Base-by-base conservation (phyloP, 176 grass and related monocot genomes). In the Secale cereale region DNA sequence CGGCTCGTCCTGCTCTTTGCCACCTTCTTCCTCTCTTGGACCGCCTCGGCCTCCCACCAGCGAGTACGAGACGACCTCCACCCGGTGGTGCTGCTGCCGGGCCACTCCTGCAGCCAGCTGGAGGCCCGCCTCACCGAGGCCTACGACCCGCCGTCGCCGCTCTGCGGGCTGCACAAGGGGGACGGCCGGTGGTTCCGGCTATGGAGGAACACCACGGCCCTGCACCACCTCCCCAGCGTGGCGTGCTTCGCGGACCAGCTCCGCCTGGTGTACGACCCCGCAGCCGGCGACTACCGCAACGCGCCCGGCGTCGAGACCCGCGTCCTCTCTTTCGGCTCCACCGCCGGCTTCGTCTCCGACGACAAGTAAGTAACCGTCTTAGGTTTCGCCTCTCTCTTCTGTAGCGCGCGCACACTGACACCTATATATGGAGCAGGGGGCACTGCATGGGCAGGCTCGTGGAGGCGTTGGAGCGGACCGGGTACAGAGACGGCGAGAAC, bases 401-500 rank as follows among this genome's bases (percentile, higher is more conserved):
- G 11, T 45, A 14, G 37, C 9, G 10, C 41, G 2, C 12, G 11
- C 41, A 45, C 13, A 10, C 40, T 13, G 10, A 43, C 2, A 14
- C 3, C 29, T 43, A 43, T n/a, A n/a, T n/a, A n/a, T 13, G 29
- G 1, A 62, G 41, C 81, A 28, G 81, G 57, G 70, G 23, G 17
- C 57, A 16, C 7, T 74, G 36, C 3, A 85, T 78, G 83, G 3
- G 9, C 3, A 78, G 12, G 3, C 62, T 85, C 10, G 15, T 78
- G 4, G 43, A 67, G 60, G 83, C 72, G 15, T 17, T 86, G 29
- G 65, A 86, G 46, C 19, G 50, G 5, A 33, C 56, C 10, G 74
- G 88, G 10, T 90, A 90, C 61, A 35, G 10, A 8, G 84, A 83
- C 9, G 80, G 88, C 30, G 2, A 66, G 52, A 86, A 8, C 79